Evolutionary conservation across 2,329 filamentous ascomycete species (phyloP), one percentile per base, ranked within the genome.

Genomic region (Sporothrix pseudoabietina): DNA sequence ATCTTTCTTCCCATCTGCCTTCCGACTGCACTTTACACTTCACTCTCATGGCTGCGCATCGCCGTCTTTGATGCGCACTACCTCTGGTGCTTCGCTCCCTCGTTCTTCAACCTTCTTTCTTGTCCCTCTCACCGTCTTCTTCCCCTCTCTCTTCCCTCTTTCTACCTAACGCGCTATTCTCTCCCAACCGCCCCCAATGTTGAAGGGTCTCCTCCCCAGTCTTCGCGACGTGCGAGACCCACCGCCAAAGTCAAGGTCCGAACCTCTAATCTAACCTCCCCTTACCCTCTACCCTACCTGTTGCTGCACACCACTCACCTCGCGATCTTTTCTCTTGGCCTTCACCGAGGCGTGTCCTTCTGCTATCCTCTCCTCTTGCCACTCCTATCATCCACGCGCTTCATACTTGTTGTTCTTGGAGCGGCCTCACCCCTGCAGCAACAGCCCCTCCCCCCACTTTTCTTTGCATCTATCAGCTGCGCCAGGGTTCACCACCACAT

Each of bases 241-340:
- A 73, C 74, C 77, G 71, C 73, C 77, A 69, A 78, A 78, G 75
- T 76, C 77, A 78, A 79, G 78, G 78, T 79, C 75, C 72, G 75
- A n/a, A 49, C 44, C 44, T 49, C 44, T 49, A 49, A 72, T 41
- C 61, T 70, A 70, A 26, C 44, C 39, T 26, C 59, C 19, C 68
- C 32, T 72, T 39, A 49, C 41, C 54, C 68, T 65, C 26, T 41
- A 19, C 49, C 55, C 4, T 61, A 30, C 44, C 30, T 61, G 30
- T 26, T 61, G 49, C 55, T 57, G 16, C 71, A 39, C 70, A 59
- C 49, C 26, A 47, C 55, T 44, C 19, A 44, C 61, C 52, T 52
- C 54, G 14, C 10, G n/a, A 47, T 59, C 8, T 8, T 47, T 22
- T 54, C 39, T 61, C 35, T 57, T 47, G 35, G 26, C 52, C 35